Evolutionary conservation across 2,329 filamentous ascomycete genomes (phyloP), one percentile per base, ranked within the genome.

Genomic region (Pseudocercospora crystallina): DNA sequence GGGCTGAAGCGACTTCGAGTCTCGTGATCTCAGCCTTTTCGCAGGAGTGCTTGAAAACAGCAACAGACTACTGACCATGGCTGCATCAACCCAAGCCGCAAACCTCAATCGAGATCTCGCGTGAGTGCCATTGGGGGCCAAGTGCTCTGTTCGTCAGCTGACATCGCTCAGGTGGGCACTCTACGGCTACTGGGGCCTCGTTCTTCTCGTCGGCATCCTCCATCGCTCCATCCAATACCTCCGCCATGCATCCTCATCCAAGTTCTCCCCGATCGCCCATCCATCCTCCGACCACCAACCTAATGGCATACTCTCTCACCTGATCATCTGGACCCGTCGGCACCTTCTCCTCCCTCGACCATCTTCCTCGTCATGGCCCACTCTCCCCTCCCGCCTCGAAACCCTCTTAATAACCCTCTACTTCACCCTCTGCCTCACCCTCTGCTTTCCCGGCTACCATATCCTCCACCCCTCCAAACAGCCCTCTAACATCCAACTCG

Each of bases 341-440:
- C 20, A 26, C 20, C 20, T 26, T 7, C 3, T 26, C 20, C 20
- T 26, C 20, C 20, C 20, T 4, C 20, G 20, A 26, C 20, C 20
- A 3, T 4, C 4, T 26, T 4, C 20, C 3, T 7, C 4, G 4
- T 26, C 20, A 26, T 26, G 3, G 2, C 9, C 8, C 8, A 75
- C 73, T 2, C 71, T 79, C 31, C 75, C 76, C 1, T 74, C 73
- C 1, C 72, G 77, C 8, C 65, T 75, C 0, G 76, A 79, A 44
- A 69, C 70, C 3, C 52, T 79, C 1, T 65, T 74, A 2, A 69
- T 80, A 5, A 31, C 68, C 2, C 56, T 69, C 0, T 80, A 76
- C 51, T 73, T 76, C 59, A 7, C 69, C 1, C 45, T 80, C 8
- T 78, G 73, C 42, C 62, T 72, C 3, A 47, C 72, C 2, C 56